A percentile compares a stretch with the other conserved stretches of the same genome.
Conservation (phyloP, 164 flowering plant species). For the Litsea cubeba region DNA sequence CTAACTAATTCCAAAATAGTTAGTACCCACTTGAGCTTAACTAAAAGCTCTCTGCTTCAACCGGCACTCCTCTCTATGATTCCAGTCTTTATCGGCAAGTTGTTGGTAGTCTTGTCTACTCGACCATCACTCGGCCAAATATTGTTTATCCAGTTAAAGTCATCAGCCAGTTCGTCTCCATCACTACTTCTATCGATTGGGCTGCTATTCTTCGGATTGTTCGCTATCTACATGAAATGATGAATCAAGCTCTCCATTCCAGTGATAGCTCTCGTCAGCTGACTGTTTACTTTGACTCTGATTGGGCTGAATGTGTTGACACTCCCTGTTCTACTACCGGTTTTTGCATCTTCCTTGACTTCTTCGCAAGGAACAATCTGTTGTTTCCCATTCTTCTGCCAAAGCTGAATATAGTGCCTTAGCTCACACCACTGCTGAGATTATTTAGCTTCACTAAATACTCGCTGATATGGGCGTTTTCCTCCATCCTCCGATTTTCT, state of each 20-base stretch:
- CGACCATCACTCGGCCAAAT: not conserved
- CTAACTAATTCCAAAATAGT: not conserved
- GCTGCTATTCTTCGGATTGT: too few relatives aligned
- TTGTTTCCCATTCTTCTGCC: not conserved
- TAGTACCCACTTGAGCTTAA: not conserved
- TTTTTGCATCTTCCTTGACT: not conserved
- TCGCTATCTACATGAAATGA: not conserved
- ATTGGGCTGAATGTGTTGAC: not conserved
- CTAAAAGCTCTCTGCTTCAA: not conserved
- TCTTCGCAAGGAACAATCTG: not conserved
- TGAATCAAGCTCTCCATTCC: not conserved
- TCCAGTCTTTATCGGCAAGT: too few relatives aligned
- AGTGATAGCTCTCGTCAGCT: not conserved
- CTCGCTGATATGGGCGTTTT: too few relatives aligned
- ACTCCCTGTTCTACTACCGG: not conserved
- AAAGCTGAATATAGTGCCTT: not conserved
- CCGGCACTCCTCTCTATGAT: not conserved
- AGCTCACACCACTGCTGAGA: not conserved
- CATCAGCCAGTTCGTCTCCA: not conserved
- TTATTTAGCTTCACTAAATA: too few relatives aligned
- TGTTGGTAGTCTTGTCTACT: not conserved
- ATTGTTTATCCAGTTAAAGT: too few relatives aligned
- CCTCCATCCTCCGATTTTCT: too few relatives aligned
- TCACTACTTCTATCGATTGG: not conserved
- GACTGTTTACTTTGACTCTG: not conserved